These are phyloP conservation scores for Aspergillus pseudoviridinutans DNA, from an alignment of 2,329 filamentous ascomycete species.

Conservation along the genomic window DNA sequence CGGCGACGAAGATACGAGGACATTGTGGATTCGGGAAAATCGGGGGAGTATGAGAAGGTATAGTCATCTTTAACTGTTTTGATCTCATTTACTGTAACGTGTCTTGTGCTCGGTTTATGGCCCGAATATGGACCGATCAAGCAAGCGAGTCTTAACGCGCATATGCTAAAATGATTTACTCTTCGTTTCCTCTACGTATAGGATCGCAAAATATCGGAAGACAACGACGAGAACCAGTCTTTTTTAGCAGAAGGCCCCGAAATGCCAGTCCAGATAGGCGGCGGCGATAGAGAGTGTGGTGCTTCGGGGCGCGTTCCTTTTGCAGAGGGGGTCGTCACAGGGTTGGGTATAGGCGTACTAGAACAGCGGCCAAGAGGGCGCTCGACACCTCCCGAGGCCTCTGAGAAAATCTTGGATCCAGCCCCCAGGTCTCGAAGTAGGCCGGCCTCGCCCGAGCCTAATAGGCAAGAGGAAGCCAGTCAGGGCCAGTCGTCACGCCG, in stretches of 20 bases:
- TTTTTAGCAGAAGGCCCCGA: slow-evolving; percentile 64
- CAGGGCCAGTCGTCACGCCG: slow-evolving; percentile 20
- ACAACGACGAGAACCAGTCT: slow-evolving; percentile 46
- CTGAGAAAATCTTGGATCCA: slow-evolving; percentile 26
- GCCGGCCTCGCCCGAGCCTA: slow-evolving; percentile 28
- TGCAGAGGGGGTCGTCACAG: slow-evolving; percentile 17
- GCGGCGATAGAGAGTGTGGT: slow-evolving; percentile 34
- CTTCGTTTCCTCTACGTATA: slow-evolving; percentile 29
- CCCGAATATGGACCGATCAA: slow-evolving; percentile 17
- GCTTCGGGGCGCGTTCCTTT: slow-evolving; percentile 41
- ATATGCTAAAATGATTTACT: slow-evolving; percentile 28
- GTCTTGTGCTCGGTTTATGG: slow-evolving; percentile 28
- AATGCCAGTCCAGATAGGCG: slow-evolving; percentile 47
- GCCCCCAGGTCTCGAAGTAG: slow-evolving; percentile 31
- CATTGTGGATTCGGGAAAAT: slow-evolving; percentile 30
- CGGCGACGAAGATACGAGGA: slow-evolving; percentile 36
- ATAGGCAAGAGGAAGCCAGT: slow-evolving; percentile 9
- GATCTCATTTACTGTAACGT: slow-evolving; percentile 16
- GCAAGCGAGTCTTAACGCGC: slow-evolving; percentile 20
- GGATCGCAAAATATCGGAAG: slow-evolving; percentile 29
- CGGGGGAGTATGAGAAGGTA: slow-evolving; percentile 37
- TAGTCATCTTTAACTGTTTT: slow-evolving; percentile 28
- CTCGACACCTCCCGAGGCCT: slow-evolving; percentile 29
- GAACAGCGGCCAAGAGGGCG: slow-evolving; percentile 31
- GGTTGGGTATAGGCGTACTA: slow-evolving; percentile 17